Percentiles rank a stretch among this genome's conserved stretches.
Conservation (phyloP, 192 early-diverging fungal species). For the Gryganskiella cystojenkinii region DNA sequence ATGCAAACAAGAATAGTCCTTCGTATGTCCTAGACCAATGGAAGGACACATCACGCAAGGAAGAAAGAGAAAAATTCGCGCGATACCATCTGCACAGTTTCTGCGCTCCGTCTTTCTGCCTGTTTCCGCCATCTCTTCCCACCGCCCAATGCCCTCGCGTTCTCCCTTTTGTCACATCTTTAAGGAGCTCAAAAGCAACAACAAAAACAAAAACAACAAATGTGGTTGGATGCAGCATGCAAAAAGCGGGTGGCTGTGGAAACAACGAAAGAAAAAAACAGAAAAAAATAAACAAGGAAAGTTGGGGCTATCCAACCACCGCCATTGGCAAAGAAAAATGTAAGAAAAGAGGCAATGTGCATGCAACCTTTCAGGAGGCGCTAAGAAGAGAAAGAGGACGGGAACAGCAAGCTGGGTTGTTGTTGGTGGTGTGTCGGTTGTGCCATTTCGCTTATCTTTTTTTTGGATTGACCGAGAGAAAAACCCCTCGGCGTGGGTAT, state of each 20-base stretch:
- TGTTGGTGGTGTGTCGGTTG: background rate
- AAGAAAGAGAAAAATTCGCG: too few relatives aligned
- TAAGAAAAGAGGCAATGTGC: background rate
- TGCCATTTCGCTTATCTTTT: background rate
- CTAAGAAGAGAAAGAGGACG: background rate
- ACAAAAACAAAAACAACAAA: background rate
- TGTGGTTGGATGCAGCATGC: slow-evolving; percentile 7
- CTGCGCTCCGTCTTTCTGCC: too few relatives aligned
- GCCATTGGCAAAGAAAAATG: background rate
- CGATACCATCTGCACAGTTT: too few relatives aligned
- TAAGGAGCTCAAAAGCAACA: slow-evolving; percentile 5
- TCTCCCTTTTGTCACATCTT: too few relatives aligned
- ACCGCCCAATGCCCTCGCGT: too few relatives aligned
- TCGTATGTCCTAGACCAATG: too few relatives aligned
- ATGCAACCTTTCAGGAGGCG: background rate
- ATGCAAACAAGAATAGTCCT: too few relatives aligned
- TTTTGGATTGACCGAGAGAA: background rate
- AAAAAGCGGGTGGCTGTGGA: background rate
- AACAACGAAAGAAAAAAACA: background rate
- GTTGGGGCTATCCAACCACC: background rate
- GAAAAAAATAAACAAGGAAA: background rate
- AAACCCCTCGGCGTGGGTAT: background rate
- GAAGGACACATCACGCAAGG: too few relatives aligned
- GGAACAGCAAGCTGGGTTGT: background rate
- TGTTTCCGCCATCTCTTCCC: too few relatives aligned